These are phyloP conservation scores for Vitis hybrid DNA, from an alignment of 177 flowering plant species.

Conservation along the genomic window DNA sequence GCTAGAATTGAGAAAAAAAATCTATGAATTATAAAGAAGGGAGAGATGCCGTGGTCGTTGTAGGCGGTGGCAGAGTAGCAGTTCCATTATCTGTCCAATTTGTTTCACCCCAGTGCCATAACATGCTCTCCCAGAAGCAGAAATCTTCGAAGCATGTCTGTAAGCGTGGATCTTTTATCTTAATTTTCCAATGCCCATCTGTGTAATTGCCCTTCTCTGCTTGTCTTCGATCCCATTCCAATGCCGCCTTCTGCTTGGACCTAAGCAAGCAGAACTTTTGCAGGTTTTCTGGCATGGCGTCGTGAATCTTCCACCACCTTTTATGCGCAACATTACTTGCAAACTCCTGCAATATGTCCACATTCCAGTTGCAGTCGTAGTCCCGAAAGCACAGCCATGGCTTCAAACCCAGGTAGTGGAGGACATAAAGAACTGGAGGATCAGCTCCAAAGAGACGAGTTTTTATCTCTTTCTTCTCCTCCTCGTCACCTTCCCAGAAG, in stretches of 20 bases:
- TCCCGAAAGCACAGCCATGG: conserved; percentile 96
- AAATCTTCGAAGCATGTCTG: conserved; percentile 69
- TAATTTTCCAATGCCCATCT: conserved; percentile 82
- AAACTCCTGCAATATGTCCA: conserved; percentile 72
- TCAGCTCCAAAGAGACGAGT: conserved; percentile 74
- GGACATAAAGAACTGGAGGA: conserved; percentile 82
- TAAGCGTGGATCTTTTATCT: conserved; percentile 63
- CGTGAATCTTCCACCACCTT: conserved; percentile 91
- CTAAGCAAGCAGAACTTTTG: conserved; percentile 77
- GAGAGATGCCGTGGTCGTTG: conserved; percentile 31
- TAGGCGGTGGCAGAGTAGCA: conserved; percentile 28
- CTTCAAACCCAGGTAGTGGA: conserved; percentile 82
- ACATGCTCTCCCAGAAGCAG: conserved; percentile 95
- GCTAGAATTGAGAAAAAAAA: neutral
- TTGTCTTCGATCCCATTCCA: conserved; percentile 92
- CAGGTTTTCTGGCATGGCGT: conserved; percentile 79
- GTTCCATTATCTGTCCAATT: conserved; percentile 80
- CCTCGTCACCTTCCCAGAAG: conserved; percentile 83
- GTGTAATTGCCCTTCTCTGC: conserved; percentile 78
- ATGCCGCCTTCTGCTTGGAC: conserved; percentile 80
- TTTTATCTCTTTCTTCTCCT: conserved; percentile 65
- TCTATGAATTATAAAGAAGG: conserved; percentile 22
- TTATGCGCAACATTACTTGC: conserved; percentile 86
- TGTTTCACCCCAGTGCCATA: conserved; percentile 94
- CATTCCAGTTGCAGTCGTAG: conserved; percentile 95